A percentile compares a stretch with the other conserved stretches of the same genome.
Evolutionary conservation across 768 basidiomycete genomes (phyloP).

Genomic region (Rhodotorula sphaerocarpa): DNA sequence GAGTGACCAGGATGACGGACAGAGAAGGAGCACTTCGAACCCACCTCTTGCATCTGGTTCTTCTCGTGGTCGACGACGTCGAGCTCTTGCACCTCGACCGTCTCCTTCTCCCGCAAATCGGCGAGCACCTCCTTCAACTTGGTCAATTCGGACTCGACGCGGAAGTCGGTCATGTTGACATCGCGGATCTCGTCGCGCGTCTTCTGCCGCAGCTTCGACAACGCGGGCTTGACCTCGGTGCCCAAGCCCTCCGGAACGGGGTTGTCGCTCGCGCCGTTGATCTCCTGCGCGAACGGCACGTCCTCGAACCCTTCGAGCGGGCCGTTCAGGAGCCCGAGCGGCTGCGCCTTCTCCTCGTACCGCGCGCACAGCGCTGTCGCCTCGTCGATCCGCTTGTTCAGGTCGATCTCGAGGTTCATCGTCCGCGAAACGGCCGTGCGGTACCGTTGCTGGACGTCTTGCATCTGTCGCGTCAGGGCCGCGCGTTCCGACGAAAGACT

Average conservation of each 20-base stretch:
- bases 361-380: constrained; percentile 53
- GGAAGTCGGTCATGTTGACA: constrained; percentile 54
- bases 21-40: constrained; percentile 34
- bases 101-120: constrained; percentile 43
- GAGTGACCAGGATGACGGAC: background rate
- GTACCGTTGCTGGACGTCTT: constrained; percentile 56
- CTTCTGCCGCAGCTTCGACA: constrained; percentile 23
- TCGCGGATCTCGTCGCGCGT: constrained; percentile 72
- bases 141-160: constrained; percentile 26
- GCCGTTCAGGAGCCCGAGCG: constrained; percentile 68
- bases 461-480: constrained; percentile 39
- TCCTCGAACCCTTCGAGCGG: constrained; percentile 62
- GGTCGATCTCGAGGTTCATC: constrained; percentile 72
- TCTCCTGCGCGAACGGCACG: constrained; percentile 67
- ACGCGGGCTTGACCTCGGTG: constrained; percentile 64
- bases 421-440: constrained; percentile 63
- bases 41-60: constrained; percentile 70
- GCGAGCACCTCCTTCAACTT: constrained; percentile 19
- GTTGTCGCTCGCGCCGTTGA: constrained; percentile 68
- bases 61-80: constrained; percentile 59
- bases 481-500: constrained; percentile 88
- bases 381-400: constrained; percentile 67
- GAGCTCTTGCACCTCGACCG: constrained; percentile 64
- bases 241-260: constrained; percentile 64
- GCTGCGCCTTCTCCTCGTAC: constrained; percentile 66